Conservation (phyloP, 1,284 basidiomycete genomes). For the Cryptococcus amylolentus region DNA sequence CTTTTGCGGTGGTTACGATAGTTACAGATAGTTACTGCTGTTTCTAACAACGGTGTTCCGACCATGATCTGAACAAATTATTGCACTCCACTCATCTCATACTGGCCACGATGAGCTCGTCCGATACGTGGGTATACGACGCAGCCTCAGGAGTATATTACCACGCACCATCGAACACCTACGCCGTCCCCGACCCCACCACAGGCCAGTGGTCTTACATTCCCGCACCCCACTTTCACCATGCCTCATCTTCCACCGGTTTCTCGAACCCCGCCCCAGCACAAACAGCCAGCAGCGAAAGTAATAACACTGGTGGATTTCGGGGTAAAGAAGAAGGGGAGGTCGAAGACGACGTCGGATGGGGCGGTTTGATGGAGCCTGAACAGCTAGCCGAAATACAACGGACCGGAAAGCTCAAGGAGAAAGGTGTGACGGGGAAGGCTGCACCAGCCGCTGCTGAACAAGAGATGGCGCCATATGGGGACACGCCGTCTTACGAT, state of each 20-base stretch:
- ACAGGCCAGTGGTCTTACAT: constrained; percentile 18
- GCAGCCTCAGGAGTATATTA: constrained; percentile 11
- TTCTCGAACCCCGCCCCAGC: background rate
- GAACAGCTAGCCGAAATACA: constrained; percentile 30
- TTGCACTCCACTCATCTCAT: background rate
- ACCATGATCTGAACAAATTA: no score
- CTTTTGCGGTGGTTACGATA: no score
- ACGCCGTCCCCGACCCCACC: constrained; percentile 13
- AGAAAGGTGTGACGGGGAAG: background rate
- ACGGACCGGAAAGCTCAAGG: constrained; percentile 3
- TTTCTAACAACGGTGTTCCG: no score
- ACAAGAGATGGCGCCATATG: constrained; percentile 18
- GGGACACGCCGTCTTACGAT: constrained; percentile 6
- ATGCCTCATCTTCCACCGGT: background rate
- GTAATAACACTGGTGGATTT: background rate
- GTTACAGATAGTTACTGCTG: no score
- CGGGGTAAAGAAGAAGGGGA: constrained; percentile 36
- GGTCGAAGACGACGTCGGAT: constrained; percentile 45
- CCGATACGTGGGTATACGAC: constrained; percentile 19
- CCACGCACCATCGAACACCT: constrained; percentile 11
- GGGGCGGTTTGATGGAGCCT: constrained; percentile 46
- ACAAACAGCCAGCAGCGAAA: background rate
- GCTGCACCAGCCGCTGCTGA: background rate
- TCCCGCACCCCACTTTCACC: constrained; percentile 14
- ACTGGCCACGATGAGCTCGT: background rate